Conservation (phyloP, 2,329 filamentous ascomycete genomes). For the Hypoxylon sp. region DNA sequence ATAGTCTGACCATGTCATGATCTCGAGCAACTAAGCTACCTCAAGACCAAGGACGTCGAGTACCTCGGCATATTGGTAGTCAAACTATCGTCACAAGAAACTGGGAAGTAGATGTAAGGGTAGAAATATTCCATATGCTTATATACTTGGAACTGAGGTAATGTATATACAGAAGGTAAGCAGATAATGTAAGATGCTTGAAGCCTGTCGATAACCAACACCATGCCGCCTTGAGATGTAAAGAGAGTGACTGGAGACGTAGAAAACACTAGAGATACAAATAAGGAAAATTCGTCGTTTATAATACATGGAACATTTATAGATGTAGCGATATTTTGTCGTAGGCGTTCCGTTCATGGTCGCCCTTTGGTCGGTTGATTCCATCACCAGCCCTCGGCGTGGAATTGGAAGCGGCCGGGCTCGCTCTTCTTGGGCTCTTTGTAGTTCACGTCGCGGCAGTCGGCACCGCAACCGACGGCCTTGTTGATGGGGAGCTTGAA, state of each 20-base stretch:
- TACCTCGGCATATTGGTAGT: too few species aligned
- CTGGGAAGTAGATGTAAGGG: too few species aligned
- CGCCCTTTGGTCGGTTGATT: background rate
- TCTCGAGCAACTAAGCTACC: too few species aligned
- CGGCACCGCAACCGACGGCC: constrained; percentile 2
- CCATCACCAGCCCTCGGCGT: background rate
- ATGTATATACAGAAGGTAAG: background rate
- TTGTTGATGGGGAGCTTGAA: constrained; percentile 2
- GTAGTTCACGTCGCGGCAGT: background rate
- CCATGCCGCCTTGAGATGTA: background rate
- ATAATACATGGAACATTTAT: background rate
- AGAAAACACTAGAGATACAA: background rate
- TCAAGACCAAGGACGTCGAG: too few species aligned
- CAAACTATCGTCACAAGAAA: too few species aligned
- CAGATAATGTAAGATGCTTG: background rate
- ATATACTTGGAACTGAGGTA: too few species aligned
- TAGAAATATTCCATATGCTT: too few species aligned
- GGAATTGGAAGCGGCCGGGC: background rate
- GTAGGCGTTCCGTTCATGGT: background rate
- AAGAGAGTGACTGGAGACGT: background rate
- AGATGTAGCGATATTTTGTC: background rate
- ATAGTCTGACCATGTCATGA: too few species aligned
- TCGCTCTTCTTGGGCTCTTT: background rate
- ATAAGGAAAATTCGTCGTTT: background rate
- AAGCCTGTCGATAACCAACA: background rate